Evolutionary conservation across 1,139 yeast genomes (phyloP).

Genomic region (Kluyveromyces marxianus): DNA sequence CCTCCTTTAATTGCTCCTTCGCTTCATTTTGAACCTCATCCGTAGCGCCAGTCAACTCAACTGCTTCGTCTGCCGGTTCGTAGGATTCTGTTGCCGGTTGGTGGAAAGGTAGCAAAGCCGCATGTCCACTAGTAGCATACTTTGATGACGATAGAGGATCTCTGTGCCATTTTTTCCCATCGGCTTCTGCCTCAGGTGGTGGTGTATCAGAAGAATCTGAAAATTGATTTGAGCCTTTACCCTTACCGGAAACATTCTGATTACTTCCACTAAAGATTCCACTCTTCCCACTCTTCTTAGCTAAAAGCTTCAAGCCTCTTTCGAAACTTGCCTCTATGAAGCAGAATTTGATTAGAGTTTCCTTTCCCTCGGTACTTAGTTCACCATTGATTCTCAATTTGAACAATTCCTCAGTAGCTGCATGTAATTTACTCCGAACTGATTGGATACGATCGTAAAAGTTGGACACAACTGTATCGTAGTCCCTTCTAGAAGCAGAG

Average conservation of each 20-base stretch:
- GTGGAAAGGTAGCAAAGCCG: slow-evolving; percentile 32
- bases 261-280: neutral
- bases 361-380: slow-evolving; percentile 62
- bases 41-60: slow-evolving; percentile 7
- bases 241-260: neutral
- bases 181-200: neutral
- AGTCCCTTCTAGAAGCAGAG: slow-evolving; percentile 20
- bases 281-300: slow-evolving; percentile 21
- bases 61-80: slow-evolving; percentile 25
- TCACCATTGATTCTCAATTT: slow-evolving; percentile 46
- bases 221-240: neutral
- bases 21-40: slow-evolving; percentile 11
- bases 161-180: neutral
- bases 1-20: slow-evolving; percentile 13
- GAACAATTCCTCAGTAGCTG: slow-evolving; percentile 50
- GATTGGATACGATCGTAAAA: slow-evolving; percentile 40
- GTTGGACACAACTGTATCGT: slow-evolving; percentile 26
- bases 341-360: slow-evolving; percentile 59
- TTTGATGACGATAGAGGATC: slow-evolving; percentile 14
- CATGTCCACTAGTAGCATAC: slow-evolving; percentile 27
- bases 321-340: slow-evolving; percentile 64
- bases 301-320: slow-evolving; percentile 52
- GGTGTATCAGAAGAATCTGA: neutral
- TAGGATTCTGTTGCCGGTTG: slow-evolving; percentile 21
- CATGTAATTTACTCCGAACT: slow-evolving; percentile 42